Evolutionary conservation across 305 asterid genomes (phyloP).

Genomic region (Solanum hybrid): DNA sequence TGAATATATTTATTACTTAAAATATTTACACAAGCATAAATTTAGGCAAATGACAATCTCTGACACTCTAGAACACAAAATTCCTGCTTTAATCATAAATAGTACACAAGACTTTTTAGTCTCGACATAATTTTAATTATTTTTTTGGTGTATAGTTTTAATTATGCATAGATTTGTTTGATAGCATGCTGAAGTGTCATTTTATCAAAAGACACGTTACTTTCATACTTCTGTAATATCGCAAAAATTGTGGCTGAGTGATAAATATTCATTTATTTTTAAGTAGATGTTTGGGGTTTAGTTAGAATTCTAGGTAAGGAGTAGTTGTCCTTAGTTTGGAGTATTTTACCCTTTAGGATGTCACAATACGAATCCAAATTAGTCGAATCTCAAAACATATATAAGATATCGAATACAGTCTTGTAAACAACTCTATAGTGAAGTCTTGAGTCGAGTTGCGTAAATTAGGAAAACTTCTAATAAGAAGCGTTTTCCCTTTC

Average conservation of each 20-base stretch:
- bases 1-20: not conserved
- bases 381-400: not conserved
- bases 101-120: not conserved
- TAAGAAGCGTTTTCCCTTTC: not conserved
- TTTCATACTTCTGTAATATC: not conserved
- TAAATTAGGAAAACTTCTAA: not conserved
- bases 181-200: not conserved
- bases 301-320: not conserved
- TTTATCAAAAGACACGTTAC: not conserved
- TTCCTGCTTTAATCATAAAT: not conserved
- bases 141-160: not conserved
- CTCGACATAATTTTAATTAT: not conserved
- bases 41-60: not conserved
- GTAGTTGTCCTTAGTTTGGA: not conserved
- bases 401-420: not conserved
- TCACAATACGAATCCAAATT: not conserved
- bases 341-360: not conserved
- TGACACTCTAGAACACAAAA: not conserved
- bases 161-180: not conserved
- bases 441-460: not conserved
- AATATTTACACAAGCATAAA: not conserved
- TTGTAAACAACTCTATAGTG: too few species aligned
- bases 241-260: not conserved
- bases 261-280: too few species aligned
- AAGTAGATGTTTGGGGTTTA: not conserved